Conservation (phyloP, 148 eudicot genomes). For the Vaccinium myrtillus region DNA sequence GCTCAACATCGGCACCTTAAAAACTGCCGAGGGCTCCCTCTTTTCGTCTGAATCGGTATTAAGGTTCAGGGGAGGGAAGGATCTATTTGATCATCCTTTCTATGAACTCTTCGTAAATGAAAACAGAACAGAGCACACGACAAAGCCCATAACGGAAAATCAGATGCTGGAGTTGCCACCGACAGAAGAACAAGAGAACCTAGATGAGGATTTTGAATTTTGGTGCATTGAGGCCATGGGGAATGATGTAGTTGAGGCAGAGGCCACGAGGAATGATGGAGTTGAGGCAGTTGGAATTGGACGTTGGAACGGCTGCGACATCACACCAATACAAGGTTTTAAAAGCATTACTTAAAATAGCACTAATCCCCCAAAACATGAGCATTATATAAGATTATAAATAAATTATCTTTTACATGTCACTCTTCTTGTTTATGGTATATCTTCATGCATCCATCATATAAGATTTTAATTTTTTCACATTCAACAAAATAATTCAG, state of each 20-base stretch:
- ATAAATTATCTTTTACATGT: too few species aligned
- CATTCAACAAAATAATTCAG: too few species aligned
- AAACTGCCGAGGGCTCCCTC: accelerated
- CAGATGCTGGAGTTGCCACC: neutral
- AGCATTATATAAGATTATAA: too few species aligned
- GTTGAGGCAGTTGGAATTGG: neutral
- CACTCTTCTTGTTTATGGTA: too few species aligned
- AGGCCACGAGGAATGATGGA: neutral
- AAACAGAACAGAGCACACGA: neutral
- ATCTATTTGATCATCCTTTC: too few species aligned
- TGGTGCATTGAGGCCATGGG: neutral
- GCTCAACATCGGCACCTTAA: neutral
- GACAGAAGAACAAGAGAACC: neutral
- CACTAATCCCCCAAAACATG: too few species aligned
- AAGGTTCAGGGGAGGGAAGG: neutral
- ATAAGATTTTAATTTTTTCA: too few species aligned
- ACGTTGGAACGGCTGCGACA: too few species aligned
- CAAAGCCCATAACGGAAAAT: too few species aligned
- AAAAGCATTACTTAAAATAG: too few species aligned
- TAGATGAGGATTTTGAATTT: too few species aligned
- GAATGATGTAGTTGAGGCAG: neutral
- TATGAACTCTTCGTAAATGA: neutral
- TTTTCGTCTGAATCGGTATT: accelerated
- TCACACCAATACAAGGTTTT: neutral
- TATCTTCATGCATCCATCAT: too few species aligned